These are phyloP conservation scores for Cytospora piceae DNA, from an alignment of 2,329 filamentous ascomycete species.

Conservation along the genomic window DNA sequence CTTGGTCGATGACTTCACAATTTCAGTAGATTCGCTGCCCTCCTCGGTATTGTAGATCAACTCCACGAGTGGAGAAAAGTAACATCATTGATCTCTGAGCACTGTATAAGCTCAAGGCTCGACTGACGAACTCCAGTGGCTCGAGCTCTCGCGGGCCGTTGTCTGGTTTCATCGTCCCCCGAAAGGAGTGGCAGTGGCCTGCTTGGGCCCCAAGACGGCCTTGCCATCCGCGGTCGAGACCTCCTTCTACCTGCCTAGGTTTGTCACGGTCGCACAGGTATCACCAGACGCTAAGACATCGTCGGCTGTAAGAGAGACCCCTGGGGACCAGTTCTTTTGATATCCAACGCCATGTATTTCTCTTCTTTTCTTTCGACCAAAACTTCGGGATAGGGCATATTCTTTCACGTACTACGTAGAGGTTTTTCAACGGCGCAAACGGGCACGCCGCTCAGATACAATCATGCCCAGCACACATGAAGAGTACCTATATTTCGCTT, in stretches of 20 bases:
- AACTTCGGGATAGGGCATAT: background rate
- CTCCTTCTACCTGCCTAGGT: background rate
- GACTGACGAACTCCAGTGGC: conserved; percentile 6
- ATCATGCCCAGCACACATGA: background rate
- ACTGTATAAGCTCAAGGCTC: conserved; percentile 14
- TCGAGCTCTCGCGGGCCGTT: conserved; percentile 19
- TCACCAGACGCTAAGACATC: conserved; percentile 21
- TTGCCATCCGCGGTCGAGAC: background rate
- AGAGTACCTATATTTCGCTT: background rate
- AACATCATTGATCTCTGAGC: no score
- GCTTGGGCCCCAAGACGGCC: conserved; percentile 10
- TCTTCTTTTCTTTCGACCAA: background rate
- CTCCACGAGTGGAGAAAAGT: no score
- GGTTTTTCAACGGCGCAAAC: background rate
- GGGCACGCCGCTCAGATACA: background rate
- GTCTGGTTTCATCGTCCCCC: conserved; percentile 27
- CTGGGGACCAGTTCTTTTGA: background rate
- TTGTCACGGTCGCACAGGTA: conserved; percentile 9
- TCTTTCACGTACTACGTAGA: background rate
- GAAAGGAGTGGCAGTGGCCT: conserved; percentile 13
- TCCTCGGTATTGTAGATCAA: no score
- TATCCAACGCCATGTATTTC: background rate
- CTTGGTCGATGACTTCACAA: no score
- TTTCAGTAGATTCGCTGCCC: no score
- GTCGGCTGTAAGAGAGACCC: conserved; percentile 11